These are phyloP conservation scores for Calophaca sinica DNA, from an alignment of 306 rosid genomes.

Conservation along the genomic window DNA sequence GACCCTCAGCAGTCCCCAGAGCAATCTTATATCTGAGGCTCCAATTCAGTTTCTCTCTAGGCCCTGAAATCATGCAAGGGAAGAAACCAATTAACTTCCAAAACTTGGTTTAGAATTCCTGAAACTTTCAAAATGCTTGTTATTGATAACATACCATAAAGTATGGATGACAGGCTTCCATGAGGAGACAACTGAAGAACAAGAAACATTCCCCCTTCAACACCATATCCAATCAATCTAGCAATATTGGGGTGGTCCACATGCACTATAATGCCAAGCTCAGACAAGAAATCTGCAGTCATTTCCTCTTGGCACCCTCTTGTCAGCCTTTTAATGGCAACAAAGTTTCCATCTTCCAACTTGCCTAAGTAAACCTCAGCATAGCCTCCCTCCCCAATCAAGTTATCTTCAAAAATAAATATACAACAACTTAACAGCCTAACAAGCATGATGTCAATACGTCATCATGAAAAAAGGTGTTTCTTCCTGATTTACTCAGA, in stretches of 20 bases:
- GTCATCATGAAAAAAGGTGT: not conserved
- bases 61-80: constrained; percentile 55
- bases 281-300: constrained; percentile 96
- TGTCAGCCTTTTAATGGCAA: constrained; percentile 79
- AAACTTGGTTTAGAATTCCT: constrained; percentile 21
- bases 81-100: constrained; percentile 11
- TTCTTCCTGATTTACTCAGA: not conserved
- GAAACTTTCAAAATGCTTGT: constrained; percentile 29
- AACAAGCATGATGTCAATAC: constrained; percentile 15
- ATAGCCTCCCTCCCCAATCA: constrained; percentile 99
- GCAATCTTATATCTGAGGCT: constrained; percentile 70
- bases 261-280: constrained; percentile 95
- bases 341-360: constrained; percentile 76
- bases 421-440: constrained; percentile 45
- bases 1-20: constrained; percentile 91
- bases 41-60: constrained; percentile 88
- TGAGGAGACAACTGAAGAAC: constrained; percentile 95
- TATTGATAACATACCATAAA: constrained; percentile 70
- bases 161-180: constrained; percentile 87
- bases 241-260: constrained; percentile 97
- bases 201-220: constrained; percentile 99
- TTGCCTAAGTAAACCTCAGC: constrained; percentile 90
- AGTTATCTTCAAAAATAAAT: constrained; percentile 58
- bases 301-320: constrained; percentile 91
- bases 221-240: constrained; percentile 91